Conservation (phyloP, 2,329 filamentous ascomycete species). For the Xylariaceae sp. region DNA sequence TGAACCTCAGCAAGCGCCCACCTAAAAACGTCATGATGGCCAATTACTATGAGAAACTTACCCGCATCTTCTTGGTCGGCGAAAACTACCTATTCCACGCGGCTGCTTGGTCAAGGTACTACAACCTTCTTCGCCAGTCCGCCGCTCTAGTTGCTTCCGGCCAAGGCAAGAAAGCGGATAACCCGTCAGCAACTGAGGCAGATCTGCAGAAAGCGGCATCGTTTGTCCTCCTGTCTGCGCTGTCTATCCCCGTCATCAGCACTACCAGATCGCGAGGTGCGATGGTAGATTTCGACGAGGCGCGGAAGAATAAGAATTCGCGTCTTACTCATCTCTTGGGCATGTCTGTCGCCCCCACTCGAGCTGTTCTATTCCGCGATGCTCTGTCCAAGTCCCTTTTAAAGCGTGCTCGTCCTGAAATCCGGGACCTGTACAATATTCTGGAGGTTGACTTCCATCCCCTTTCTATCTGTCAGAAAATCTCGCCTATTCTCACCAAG, state of each 20-base stretch:
- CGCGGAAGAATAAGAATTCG: constrained; percentile 97
- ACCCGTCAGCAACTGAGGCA: constrained; percentile 80
- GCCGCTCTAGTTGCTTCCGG: constrained; percentile 76
- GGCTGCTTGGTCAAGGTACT: constrained; percentile 95
- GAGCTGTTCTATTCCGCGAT: constrained; percentile 90
- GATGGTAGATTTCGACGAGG: constrained; percentile 94
- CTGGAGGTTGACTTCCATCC: constrained; percentile 99
- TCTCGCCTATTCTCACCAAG: constrained; percentile 89
- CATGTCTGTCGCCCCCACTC: constrained; percentile 85
- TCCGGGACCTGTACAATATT: constrained; percentile 96
- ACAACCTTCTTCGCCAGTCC: constrained; percentile 91
- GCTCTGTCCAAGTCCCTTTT: constrained; percentile 91
- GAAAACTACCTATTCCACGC: constrained; percentile 99
- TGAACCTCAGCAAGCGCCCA: constrained; percentile 95
- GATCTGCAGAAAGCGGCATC: constrained; percentile 93
- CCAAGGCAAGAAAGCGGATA: constrained; percentile 89
- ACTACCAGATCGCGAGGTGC: constrained; percentile 93
- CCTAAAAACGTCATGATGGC: constrained; percentile 99
- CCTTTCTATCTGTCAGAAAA: constrained; percentile 97
- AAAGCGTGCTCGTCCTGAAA: constrained; percentile 88
- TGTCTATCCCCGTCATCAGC: constrained; percentile 99
- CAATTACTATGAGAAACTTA: constrained; percentile 99
- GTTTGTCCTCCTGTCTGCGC: constrained; percentile 88
- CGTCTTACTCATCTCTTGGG: constrained; percentile 92
- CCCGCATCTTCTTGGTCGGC: constrained; percentile 95